Conservation (phyloP, 2,329 filamentous ascomycete species). For the Annulohypoxylon truncatum region DNA sequence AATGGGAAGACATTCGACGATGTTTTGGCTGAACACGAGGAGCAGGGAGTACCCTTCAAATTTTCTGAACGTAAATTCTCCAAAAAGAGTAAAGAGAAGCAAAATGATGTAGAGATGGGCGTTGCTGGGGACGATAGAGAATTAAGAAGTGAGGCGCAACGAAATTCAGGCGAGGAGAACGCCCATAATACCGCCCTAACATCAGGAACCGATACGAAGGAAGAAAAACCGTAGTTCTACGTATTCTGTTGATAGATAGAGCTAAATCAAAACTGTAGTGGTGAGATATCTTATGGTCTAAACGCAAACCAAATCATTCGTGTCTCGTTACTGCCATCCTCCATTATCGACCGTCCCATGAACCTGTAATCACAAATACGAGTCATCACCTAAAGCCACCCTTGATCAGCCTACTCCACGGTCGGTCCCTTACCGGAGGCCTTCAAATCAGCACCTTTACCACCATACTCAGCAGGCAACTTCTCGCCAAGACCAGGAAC, state of each 20-base stretch:
- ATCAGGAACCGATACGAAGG: not conserved
- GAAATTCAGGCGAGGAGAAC: not conserved
- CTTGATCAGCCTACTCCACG: slow-evolving; percentile 34
- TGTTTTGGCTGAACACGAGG: slow-evolving; percentile 54
- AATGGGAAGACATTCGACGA: slow-evolving; percentile 67
- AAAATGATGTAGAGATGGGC: slow-evolving; percentile 34
- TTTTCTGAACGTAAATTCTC: slow-evolving; percentile 51
- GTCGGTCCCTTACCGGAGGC: slow-evolving; percentile 45
- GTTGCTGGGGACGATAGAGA: not conserved
- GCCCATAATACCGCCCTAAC: not conserved
- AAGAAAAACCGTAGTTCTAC: not conserved
- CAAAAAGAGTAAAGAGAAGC: slow-evolving; percentile 13
- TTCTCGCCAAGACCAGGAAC: slow-evolving; percentile 68
- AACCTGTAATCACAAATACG: not conserved
- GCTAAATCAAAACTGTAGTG: slow-evolving; percentile 13
- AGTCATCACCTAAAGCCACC: not conserved
- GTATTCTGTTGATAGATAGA: slow-evolving; percentile 11
- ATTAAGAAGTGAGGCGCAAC: not conserved
- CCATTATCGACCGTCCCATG: slow-evolving; percentile 13
- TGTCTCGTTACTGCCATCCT: slow-evolving; percentile 35
- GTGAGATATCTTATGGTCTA: slow-evolving; percentile 32
- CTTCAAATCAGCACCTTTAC: slow-evolving; percentile 66
- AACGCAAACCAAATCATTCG: slow-evolving; percentile 26
- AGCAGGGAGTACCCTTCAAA: slow-evolving; percentile 49
- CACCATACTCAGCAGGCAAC: slow-evolving; percentile 83